Percentiles rank a stretch among this genome's conserved stretches.
phyloP scores from a whole-genome alignment of 2,329 filamentous ascomycete genomes.

The Penicillium olsonii region DNA sequence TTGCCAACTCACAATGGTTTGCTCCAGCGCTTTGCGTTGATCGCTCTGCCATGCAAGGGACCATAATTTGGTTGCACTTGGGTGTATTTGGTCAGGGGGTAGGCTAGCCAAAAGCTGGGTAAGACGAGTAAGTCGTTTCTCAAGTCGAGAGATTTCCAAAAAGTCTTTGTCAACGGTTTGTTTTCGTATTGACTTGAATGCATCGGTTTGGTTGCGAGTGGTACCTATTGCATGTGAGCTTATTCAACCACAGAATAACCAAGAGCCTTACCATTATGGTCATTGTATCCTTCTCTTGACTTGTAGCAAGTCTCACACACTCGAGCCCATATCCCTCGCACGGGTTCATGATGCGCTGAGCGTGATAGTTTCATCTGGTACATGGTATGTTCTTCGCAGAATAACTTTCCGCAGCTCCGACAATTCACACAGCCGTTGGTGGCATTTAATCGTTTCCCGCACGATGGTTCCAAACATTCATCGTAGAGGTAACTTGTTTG shows the following conservation, averaged over 20 bases:
- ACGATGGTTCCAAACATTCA: constrained; percentile 82
- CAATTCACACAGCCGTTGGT: constrained; percentile 88
- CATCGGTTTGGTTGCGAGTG: constrained; percentile 69
- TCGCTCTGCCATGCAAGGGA: constrained; percentile 69
- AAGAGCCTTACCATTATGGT: constrained; percentile 63
- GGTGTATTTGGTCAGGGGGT: constrained; percentile 64
- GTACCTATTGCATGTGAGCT: constrained; percentile 48
- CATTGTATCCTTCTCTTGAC: constrained; percentile 91
- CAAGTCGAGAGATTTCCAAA: constrained; percentile 82
- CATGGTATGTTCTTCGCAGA: constrained; percentile 98
- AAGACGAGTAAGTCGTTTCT: constrained; percentile 87
- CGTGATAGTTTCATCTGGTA: constrained; percentile 98
- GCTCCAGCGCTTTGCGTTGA: constrained; percentile 78
- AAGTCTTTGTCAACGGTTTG: constrained; percentile 81
- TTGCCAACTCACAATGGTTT: constrained; percentile 93
- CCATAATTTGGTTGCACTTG: constrained; percentile 50
- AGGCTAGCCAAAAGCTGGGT: constrained; percentile 79
- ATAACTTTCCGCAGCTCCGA: constrained; percentile 85
- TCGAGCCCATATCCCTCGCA: constrained; percentile 86
- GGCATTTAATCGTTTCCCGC: constrained; percentile 75
- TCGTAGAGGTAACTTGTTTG: constrained; percentile 75
- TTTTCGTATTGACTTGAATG: constrained; percentile 70
- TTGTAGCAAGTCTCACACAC: constrained; percentile 99
- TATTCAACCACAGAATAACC: background rate
- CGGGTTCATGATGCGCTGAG: constrained; percentile 84